Base-by-base conservation (phyloP, 371 early-diverging fungal genomes). In the Parasitella parasitica region DNA sequence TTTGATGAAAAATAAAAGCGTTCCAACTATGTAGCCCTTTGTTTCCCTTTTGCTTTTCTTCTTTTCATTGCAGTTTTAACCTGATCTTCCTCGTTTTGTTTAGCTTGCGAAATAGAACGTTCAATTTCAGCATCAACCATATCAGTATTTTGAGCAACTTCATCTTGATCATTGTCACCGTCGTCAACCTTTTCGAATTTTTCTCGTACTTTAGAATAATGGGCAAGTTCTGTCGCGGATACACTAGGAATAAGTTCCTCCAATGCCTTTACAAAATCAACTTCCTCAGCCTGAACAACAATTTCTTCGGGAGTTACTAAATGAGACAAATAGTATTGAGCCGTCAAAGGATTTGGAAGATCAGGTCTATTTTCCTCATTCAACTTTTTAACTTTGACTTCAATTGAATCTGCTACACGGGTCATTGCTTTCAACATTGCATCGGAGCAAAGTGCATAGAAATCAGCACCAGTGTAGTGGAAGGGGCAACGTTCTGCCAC, bases 371-470 rank as follows among this genome's bases (percentile, higher is more conserved):
- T 61, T 61, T 83, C 76, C 26, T 69, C 30, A 38, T 80, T 80
- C 24, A 77, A 48, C 2, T 54, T 35, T 24, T 71, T 36, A 22
- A 92, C 85, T 50, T 84, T 84, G 6, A 46, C 67, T 59, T 97
- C 95, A n/a, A 97, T 88, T 0, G 80, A 63, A 38, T 88, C 80
- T 13, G 96, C 95, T 0, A 90, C 93, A 43, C 97, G 88, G 6
- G 93, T 79, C 87, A 97, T 94, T 13, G 97, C 97, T 64, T 97
- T 96, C 8, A 98, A 81, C 87, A 96, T 92, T 3, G 99, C 95
- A 70, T 97, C 97, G 16, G 98, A 94, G 67, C 97, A 97, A 27
- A 98, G 81, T 0, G 99, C 99, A 71, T 98, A 98, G 64, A 97
- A 94, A 73, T 98, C 99, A 13, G 99, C 99, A 41, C 99, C 99